Evolutionary conservation across 23 red algal species (phyloP).

Genomic region (Pyropia yezoensis): DNA sequence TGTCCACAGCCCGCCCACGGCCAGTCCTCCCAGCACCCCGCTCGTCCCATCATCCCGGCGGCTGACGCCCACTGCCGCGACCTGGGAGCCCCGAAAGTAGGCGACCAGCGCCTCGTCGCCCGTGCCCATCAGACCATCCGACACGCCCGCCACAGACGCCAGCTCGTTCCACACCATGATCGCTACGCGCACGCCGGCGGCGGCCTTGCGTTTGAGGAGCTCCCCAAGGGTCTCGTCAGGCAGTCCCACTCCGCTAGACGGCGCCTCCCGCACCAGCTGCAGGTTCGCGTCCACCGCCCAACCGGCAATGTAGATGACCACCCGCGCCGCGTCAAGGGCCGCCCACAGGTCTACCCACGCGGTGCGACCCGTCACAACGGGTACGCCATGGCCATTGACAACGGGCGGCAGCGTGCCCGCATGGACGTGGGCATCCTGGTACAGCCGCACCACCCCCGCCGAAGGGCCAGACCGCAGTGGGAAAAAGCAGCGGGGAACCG

Average conservation of each 20-base stretch:
- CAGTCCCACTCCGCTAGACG: too few relatives aligned
- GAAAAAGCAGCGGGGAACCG: conserved; percentile 46
- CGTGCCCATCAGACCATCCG: conserved; percentile 58
- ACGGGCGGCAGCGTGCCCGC: conserved; percentile 32
- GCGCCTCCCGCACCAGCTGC: conserved; percentile 44
- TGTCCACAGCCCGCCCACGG: too few relatives aligned
- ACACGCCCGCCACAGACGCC: background rate
- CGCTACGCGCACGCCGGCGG: conserved; percentile 39
- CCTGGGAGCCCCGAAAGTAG: conserved; percentile 34
- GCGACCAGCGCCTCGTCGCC: conserved; percentile 55
- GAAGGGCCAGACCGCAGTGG: conserved; percentile 18
- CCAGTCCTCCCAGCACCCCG: too few relatives aligned
- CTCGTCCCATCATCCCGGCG: conserved; percentile 11
- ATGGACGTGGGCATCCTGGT: conserved; percentile 52
- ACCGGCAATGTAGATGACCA: conserved; percentile 60
- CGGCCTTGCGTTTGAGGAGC: conserved; percentile 57
- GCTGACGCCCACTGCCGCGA: conserved; percentile 47
- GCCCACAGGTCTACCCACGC: conserved; percentile 43
- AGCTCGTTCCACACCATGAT: conserved; percentile 75
- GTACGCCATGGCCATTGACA: background rate
- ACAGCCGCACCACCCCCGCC: conserved; percentile 22
- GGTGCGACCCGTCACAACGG: background rate
- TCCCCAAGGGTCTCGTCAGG: conserved; percentile 37
- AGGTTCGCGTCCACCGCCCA: conserved; percentile 67
- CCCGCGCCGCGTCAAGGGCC: conserved; percentile 34